Evolutionary conservation across 257 asterid species (phyloP), one percentile per base, ranked within the genome.

Genomic region (Rauvolfia tetraphylla): DNA sequence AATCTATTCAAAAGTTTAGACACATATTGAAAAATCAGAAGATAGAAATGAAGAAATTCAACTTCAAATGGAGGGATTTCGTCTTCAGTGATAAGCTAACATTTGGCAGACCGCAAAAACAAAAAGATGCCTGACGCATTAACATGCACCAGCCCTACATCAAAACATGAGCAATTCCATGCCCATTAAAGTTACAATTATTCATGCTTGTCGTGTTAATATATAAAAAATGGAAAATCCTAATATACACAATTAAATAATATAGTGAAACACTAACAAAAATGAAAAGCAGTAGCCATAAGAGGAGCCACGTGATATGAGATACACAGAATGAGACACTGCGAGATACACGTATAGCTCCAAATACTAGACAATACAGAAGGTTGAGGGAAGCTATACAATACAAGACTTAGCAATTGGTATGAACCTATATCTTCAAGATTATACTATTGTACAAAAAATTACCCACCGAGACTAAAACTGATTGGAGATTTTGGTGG

Each of bases 381-480:
- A 34, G 29, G 36, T 33, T 38, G 58, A 33, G 51, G 42, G 31
- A 38, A 46, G 54, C 8, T 48, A 51, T 49, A 33, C 39, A 23
- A 3, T 61, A 70, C 79, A 75, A 23, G 42, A 74, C 75, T 59
- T 57, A 57, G 68, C 79, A 63, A 81, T 79, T 71, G 65, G 76
- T 54, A 63, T 46, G 66, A 36, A 53, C 74, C 81, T 77, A 75
- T 49, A 9, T n/a, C 27, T 79, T 68, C 38, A n/a, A 68, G 31
- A 42, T 46, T 79, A 54, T 54, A 66, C 75, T 51, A 15, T 73
- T 79, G 54, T 62, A 73, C 46, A 54, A 54, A 62, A 73, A 65
- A 72, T 72, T 22, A 51, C 69, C 75, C 71, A 63, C 39, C 74
- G n/a, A 27, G 25, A 59, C 65, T 57, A 14, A 18, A 25, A 36